Conservation (phyloP, 768 basidiomycete species). For the Amanita molliuscula region DNA sequence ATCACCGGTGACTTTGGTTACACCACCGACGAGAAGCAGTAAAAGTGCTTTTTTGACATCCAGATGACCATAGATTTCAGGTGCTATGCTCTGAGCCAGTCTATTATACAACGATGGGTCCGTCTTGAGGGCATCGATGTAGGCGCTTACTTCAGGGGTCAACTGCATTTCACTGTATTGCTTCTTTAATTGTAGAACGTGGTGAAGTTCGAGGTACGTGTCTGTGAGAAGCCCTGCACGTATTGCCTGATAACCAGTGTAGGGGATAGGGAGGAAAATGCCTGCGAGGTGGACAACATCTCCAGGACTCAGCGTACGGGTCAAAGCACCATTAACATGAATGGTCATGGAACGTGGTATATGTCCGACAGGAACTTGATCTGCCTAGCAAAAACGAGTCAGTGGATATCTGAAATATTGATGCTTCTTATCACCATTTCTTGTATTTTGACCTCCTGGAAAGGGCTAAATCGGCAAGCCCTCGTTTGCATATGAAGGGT, state of each 20-base stretch:
- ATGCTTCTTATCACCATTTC: slow-evolving; percentile 65
- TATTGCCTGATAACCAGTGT: slow-evolving; percentile 94
- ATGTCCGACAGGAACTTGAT: slow-evolving; percentile 98
- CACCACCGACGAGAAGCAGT: slow-evolving; percentile 88
- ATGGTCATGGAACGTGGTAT: slow-evolving; percentile 98
- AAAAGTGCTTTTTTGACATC: slow-evolving; percentile 97
- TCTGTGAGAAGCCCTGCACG: slow-evolving; percentile 95
- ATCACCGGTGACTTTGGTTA: slow-evolving; percentile 90
- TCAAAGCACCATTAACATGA: slow-evolving; percentile 86
- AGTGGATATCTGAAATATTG: neutral
- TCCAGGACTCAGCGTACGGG: slow-evolving; percentile 87
- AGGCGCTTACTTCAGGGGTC: slow-evolving; percentile 70
- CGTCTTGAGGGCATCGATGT: slow-evolving; percentile 54
- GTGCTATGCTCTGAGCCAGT: slow-evolving; percentile 89
- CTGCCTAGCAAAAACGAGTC: slow-evolving; percentile 46
- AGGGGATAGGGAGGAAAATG: slow-evolving; percentile 94
- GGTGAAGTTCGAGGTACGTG: slow-evolving; percentile 88
- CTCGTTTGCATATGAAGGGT: slow-evolving; percentile 97
- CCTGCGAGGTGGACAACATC: slow-evolving; percentile 95
- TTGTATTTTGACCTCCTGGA: slow-evolving; percentile 98
- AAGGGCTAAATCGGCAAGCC: slow-evolving; percentile 93
- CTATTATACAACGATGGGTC: slow-evolving; percentile 82
- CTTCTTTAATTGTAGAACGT: slow-evolving; percentile 92
- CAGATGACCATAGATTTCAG: slow-evolving; percentile 95
- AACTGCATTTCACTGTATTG: slow-evolving; percentile 94